Conservation (phyloP, 352 stramenopile species). For the Pythium insidiosum region DNA sequence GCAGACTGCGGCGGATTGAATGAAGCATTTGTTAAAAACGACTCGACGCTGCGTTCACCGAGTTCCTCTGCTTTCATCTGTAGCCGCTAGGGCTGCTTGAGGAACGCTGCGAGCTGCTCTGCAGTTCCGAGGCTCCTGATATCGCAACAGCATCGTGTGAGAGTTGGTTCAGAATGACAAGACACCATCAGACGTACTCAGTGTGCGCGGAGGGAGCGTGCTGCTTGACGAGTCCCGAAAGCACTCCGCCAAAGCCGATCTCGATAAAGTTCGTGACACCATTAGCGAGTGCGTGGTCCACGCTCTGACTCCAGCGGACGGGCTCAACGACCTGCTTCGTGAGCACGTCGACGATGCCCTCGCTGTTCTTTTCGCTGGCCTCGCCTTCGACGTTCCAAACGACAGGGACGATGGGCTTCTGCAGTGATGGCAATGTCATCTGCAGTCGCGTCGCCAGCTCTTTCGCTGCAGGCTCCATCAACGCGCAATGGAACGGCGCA, state of each 20-base stretch:
- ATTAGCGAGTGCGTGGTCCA: slow-evolving; percentile 61
- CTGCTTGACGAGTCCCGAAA: slow-evolving; percentile 71
- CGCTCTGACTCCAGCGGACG: slow-evolving; percentile 73
- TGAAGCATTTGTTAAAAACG: background rate
- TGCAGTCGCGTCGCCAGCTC: slow-evolving; percentile 33
- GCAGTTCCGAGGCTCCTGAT: slow-evolving; percentile 44
- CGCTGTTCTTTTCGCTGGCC: slow-evolving; percentile 26
- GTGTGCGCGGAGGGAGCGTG: slow-evolving; percentile 25
- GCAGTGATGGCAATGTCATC: slow-evolving; percentile 21
- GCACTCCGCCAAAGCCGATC: slow-evolving; percentile 56
- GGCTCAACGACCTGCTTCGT: slow-evolving; percentile 52
- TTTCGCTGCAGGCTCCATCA: slow-evolving; percentile 62
- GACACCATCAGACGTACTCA: slow-evolving; percentile 12
- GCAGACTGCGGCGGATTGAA: background rate
- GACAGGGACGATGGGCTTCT: slow-evolving; percentile 37
- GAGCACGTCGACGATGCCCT: slow-evolving; percentile 35
- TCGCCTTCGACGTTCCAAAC: slow-evolving; percentile 76
- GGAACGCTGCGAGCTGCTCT: slow-evolving; percentile 43
- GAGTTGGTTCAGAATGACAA: background rate
- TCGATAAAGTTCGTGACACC: slow-evolving; percentile 54
- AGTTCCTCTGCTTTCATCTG: background rate
- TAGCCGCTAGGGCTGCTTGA: slow-evolving; percentile 8
- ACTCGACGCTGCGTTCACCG: background rate
- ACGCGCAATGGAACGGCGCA: slow-evolving; percentile 74
- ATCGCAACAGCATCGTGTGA: slow-evolving; percentile 1